Evolutionary conservation across 148 eudicot species (phyloP).

Genomic region (Amaranthus cruentus): DNA sequence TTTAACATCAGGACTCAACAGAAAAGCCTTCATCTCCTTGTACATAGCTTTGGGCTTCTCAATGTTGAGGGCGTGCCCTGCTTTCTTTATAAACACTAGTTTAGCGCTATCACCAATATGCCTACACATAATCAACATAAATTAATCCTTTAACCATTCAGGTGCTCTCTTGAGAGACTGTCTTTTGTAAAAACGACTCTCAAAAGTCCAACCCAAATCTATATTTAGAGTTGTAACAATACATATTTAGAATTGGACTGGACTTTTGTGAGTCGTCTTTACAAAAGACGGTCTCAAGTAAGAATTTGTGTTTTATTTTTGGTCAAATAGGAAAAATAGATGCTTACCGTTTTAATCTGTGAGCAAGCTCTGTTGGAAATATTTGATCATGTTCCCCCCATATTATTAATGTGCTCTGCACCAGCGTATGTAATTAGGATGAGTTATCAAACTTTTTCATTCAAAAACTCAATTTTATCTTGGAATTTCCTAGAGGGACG

Average conservation of each 20-base stretch:
- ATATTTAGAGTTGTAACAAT: too few species aligned
- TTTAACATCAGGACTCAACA: conserved; percentile 25
- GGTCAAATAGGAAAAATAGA: not conserved
- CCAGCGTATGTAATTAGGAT: not conserved
- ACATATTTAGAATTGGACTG: too few species aligned
- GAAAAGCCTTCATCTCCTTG: conserved; percentile 61
- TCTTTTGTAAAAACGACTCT: too few species aligned
- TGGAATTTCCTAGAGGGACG: too few species aligned
- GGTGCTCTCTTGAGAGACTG: too few species aligned
- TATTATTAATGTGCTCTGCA: conserved; percentile 70
- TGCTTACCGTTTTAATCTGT: conserved; percentile 68
- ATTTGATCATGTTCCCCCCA: conserved; percentile 89
- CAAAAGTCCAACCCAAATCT: too few species aligned
- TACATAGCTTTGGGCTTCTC: conserved; percentile 64
- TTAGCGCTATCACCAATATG: conserved; percentile 61
- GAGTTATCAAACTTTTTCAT: too few species aligned
- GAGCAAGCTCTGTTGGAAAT: conserved; percentile 77
- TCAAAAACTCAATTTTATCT: too few species aligned
- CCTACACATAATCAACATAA: conserved; percentile 30
- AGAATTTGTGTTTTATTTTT: too few species aligned
- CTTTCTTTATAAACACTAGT: conserved; percentile 57
- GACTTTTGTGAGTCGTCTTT: too few species aligned
- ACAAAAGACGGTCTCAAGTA: too few species aligned
- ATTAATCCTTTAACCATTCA: not conserved
- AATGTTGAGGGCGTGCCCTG: conserved; percentile 75